Conservation (phyloP, 331 rosid species). For the Rosa hybrid region DNA sequence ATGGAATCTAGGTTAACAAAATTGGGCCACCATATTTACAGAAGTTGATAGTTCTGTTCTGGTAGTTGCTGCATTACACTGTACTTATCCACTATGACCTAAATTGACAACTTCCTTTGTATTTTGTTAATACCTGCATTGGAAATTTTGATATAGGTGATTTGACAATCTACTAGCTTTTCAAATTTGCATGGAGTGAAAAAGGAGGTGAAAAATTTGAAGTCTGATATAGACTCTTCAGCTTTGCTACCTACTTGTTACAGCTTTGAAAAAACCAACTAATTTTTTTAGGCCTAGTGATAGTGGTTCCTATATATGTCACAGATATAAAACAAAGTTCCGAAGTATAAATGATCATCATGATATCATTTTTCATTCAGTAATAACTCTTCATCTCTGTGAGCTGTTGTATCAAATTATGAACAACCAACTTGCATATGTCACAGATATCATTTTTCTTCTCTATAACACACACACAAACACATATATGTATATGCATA, state of each 20-base stretch:
- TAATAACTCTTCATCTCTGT: not conserved
- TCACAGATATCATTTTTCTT: not conserved
- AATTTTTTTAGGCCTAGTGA: not conserved
- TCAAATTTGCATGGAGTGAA: not conserved
- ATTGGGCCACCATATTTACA: constrained; percentile 1
- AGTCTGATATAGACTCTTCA: not conserved
- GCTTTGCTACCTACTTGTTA: constrained; percentile 16
- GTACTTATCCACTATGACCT: not conserved
- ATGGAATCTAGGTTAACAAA: constrained; percentile 5
- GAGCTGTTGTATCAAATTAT: not conserved
- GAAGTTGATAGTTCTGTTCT: not conserved
- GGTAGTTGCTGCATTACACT: constrained; percentile 1
- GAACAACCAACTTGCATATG: not conserved
- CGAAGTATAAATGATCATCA: not conserved
- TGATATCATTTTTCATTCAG: not conserved
- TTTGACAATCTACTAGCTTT: not conserved
- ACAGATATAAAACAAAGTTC: not conserved
- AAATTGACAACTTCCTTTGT: not conserved
- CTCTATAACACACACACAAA: not conserved
- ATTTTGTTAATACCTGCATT: not conserved
- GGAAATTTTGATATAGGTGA: not conserved
- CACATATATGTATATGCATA: no score
- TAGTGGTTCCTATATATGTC: not conserved
- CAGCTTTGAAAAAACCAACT: constrained; percentile 17
- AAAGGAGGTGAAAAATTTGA: no score